Evolutionary conservation across 257 asterid genomes (phyloP).

Genomic region (Solanum acaule): DNA sequence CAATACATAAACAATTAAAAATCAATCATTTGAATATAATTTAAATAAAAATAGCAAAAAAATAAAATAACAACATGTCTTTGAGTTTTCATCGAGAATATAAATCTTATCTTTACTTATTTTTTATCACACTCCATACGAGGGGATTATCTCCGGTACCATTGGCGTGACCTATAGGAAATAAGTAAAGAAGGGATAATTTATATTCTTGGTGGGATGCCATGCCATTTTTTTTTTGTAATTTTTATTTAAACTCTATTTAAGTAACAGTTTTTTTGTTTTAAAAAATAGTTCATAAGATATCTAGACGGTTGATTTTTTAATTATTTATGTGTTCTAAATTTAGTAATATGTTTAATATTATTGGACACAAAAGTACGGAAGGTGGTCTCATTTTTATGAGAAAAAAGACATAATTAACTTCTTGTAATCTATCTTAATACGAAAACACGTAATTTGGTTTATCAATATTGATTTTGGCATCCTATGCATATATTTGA

Average conservation of each 20-base stretch:
- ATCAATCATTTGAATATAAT: too few relatives aligned
- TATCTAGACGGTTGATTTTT: not conserved
- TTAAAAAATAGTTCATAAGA: too few relatives aligned
- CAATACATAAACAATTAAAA: rapidly evolving
- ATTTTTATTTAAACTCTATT: not conserved
- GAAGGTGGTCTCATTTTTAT: not conserved
- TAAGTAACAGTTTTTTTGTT: too few relatives aligned
- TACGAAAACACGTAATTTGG: not conserved
- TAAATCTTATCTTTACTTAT: not conserved
- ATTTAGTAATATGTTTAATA: too few relatives aligned
- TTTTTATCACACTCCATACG: rapidly evolving
- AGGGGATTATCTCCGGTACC: not conserved
- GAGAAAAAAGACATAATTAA: not conserved
- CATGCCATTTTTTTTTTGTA: rapidly evolving
- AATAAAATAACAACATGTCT: too few relatives aligned
- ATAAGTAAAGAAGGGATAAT: too few relatives aligned
- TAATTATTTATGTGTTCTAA: not conserved
- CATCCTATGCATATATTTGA: not conserved
- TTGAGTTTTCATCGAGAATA: rapidly evolving
- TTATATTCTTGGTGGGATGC: not conserved
- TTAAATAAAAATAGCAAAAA: too few relatives aligned
- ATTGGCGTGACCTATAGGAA: not conserved
- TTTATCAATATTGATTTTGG: not conserved
- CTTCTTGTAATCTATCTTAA: too few relatives aligned
- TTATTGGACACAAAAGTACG: not conserved